Conservation (phyloP, 2,329 filamentous ascomycete species). For the Conoideocrella luteorostrata region DNA sequence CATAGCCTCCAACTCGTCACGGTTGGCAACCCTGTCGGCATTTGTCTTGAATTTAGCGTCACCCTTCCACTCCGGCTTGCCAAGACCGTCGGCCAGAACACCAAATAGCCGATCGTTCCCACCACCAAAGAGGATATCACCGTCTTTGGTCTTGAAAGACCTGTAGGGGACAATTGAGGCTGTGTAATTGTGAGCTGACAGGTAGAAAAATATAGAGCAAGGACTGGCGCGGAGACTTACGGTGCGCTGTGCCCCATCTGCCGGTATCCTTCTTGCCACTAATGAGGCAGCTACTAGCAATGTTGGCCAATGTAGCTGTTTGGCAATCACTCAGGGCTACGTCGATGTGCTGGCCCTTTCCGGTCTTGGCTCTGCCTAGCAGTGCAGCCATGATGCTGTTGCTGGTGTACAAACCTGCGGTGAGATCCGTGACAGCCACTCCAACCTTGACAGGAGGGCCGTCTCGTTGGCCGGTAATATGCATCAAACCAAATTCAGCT, state of each 20-base stretch:
- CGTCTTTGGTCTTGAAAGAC: slow-evolving; percentile 69
- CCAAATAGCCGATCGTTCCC: slow-evolving; percentile 67
- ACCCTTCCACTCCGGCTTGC: slow-evolving; percentile 51
- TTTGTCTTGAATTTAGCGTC: slow-evolving; percentile 57
- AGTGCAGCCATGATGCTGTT: slow-evolving; percentile 95
- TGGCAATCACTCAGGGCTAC: slow-evolving; percentile 89
- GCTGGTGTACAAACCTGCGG: slow-evolving; percentile 88
- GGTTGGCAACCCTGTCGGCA: slow-evolving; percentile 58
- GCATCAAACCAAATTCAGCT: slow-evolving; percentile 96
- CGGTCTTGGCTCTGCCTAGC: slow-evolving; percentile 65
- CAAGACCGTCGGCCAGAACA: slow-evolving; percentile 55
- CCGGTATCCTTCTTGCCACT: slow-evolving; percentile 83
- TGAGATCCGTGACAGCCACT: slow-evolving; percentile 92
- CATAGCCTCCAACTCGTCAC: slow-evolving; percentile 67
- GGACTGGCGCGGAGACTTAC: slow-evolving; percentile 38
- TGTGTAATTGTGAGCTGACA: slow-evolving; percentile 24
- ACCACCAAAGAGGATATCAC: slow-evolving; percentile 64
- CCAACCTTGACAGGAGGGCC: slow-evolving; percentile 95
- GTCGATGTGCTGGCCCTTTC: slow-evolving; percentile 86
- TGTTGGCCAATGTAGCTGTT: slow-evolving; percentile 88
- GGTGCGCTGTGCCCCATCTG: slow-evolving; percentile 94
- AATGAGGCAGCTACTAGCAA: slow-evolving; percentile 85
- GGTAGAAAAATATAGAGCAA: neutral
- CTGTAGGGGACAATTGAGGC: slow-evolving; percentile 96
- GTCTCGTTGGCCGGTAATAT: slow-evolving; percentile 86